These are phyloP conservation scores for Aurifilum marmelostoma DNA, from an alignment of 2,329 filamentous ascomycete species.

Conservation along the genomic window DNA sequence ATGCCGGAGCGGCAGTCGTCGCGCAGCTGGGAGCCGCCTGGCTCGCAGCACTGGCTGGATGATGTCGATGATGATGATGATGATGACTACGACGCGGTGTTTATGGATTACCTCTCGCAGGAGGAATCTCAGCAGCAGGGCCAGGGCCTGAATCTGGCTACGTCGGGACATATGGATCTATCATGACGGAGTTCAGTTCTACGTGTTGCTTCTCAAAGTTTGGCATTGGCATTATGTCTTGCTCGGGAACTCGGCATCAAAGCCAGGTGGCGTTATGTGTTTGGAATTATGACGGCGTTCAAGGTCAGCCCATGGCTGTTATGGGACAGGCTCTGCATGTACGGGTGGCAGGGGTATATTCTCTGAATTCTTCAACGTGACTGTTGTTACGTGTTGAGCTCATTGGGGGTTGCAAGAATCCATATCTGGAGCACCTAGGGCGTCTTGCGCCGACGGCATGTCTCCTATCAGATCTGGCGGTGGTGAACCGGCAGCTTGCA, in stretches of 20 bases:
- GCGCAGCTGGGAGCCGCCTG: conserved; percentile 28
- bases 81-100: conserved; percentile 64
- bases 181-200: conserved; percentile 36
- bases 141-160: conserved; percentile 29
- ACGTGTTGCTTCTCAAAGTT: neutral
- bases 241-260: neutral
- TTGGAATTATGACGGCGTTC: conserved; percentile 19
- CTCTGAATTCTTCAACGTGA: conserved; percentile 2
- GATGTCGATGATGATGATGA: conserved; percentile 61
- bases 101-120: conserved; percentile 66
- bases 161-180: conserved; percentile 52
- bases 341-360: conserved; percentile 29
- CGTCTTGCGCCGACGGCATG: conserved; percentile 80
- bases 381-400: conserved; percentile 26
- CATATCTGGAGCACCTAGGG: conserved; percentile 58
- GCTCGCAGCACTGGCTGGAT: conserved; percentile 48
- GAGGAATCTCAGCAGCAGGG: conserved; percentile 35
- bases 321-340: conserved; percentile 30
- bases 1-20: conserved; percentile 38
- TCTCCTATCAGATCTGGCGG: conserved; percentile 90
- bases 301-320: conserved; percentile 1
- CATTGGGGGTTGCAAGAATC: conserved; percentile 67
- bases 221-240: conserved; percentile 9
- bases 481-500: conserved; percentile 93
- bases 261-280: neutral